phyloP scores from a whole-genome alignment of 495 filamentous ascomycete genomes.

The Lasiosphaeria hispida region DNA sequence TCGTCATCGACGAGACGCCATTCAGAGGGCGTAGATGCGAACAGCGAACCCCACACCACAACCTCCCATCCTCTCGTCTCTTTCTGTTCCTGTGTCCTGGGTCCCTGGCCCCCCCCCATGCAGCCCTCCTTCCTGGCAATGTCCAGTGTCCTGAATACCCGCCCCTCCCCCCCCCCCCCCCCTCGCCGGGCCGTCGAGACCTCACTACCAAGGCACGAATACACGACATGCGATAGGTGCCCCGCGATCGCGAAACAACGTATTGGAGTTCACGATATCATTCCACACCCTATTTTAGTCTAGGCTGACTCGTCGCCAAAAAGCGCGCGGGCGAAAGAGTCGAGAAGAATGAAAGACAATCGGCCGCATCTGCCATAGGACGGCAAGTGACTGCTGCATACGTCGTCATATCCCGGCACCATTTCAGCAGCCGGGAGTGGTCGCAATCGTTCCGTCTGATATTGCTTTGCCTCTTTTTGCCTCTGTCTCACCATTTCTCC shows the following conservation, averaged over 20 bases:
- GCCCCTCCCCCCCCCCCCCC: slow-evolving; percentile 10
- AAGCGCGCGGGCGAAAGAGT: background rate
- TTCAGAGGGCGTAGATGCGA: no score
- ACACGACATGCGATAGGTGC: background rate
- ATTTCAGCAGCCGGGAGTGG: slow-evolving; percentile 19
- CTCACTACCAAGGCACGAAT: background rate
- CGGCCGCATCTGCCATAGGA: background rate
- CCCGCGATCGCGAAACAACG: slow-evolving; percentile 9
- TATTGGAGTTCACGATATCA: background rate
- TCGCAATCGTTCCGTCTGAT: slow-evolving; percentile 26
- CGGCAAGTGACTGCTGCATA: slow-evolving; percentile 10
- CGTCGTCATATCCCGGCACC: slow-evolving; percentile 11
- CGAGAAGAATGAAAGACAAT: background rate
- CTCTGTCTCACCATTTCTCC: slow-evolving; percentile 18
- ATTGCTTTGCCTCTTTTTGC: slow-evolving; percentile 19
- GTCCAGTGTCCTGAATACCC: slow-evolving; percentile 13
- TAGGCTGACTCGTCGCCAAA: background rate
- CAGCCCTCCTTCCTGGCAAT: background rate
- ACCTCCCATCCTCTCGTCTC: background rate
- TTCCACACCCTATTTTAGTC: slow-evolving; percentile 9
- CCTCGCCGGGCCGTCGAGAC: background rate
- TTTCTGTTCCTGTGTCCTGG: background rate
- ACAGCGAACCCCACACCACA: background rate
- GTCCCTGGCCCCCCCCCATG: no score
- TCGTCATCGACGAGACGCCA: no score